Evolutionary conservation across 2,329 filamentous ascomycete species (phyloP).

Genomic region (Alternaria novae-zelandiae): DNA sequence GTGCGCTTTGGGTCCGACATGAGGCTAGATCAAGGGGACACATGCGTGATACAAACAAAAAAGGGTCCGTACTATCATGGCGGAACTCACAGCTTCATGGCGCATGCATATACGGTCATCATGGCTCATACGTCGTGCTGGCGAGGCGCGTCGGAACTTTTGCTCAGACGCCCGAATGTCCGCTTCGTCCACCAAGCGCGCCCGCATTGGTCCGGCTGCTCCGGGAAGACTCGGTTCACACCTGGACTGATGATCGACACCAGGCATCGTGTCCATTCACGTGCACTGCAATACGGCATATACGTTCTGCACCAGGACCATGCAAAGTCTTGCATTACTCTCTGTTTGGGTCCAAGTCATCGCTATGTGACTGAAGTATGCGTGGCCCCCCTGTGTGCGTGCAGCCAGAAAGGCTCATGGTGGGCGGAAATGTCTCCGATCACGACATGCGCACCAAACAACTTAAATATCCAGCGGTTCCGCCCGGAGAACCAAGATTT

Average conservation of each 20-base stretch:
- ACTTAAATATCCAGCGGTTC: not conserved
- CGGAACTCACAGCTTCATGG: not conserved
- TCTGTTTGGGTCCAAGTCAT: not conserved
- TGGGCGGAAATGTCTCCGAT: not conserved
- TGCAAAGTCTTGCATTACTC: not conserved
- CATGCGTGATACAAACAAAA: conserved; percentile 3
- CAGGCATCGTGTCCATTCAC: not conserved
- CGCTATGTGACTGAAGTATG: too few relatives aligned
- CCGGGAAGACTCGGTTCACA: not conserved
- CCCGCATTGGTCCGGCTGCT: conserved; percentile 27
- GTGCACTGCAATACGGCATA: not conserved
- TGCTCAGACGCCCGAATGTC: conserved; percentile 9
- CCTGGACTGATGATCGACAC: not conserved
- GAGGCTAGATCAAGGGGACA: conserved; percentile 12
- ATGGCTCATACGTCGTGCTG: not conserved
- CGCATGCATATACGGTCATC: not conserved
- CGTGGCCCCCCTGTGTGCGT: not conserved
- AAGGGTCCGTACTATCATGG: not conserved
- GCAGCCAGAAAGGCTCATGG: not conserved
- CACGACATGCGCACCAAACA: not conserved
- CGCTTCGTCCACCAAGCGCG: conserved; percentile 13
- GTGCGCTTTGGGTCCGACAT: conserved; percentile 29
- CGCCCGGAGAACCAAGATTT: not conserved
- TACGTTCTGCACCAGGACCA: not conserved
- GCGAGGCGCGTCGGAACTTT: not conserved